Percentiles rank a stretch among this genome's conserved stretches.
Conservation (phyloP, 2,329 filamentous ascomycete species). For the Paraphaeosphaeria sporulosa region DNA sequence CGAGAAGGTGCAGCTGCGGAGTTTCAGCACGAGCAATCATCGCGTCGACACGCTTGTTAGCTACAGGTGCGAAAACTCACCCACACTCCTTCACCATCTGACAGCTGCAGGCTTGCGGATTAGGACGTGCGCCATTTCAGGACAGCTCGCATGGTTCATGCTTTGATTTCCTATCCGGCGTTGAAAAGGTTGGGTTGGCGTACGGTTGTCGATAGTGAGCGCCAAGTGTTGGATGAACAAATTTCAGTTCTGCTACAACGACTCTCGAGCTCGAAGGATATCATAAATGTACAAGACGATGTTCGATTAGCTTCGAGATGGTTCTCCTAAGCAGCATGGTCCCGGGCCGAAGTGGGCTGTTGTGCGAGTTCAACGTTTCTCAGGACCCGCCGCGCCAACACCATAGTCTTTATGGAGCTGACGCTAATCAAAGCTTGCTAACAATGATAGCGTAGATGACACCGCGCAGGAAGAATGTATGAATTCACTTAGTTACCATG, state of each 20-base stretch:
- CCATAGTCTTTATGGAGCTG: not conserved
- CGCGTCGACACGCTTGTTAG: slow-evolving; percentile 94
- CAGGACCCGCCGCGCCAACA: not conserved
- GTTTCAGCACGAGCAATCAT: slow-evolving; percentile 95
- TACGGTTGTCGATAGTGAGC: not conserved
- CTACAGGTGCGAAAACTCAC: slow-evolving; percentile 64
- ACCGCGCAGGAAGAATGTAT: no score
- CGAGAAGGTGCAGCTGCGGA: slow-evolving; percentile 92
- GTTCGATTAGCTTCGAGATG: not conserved
- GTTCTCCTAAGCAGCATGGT: not conserved
- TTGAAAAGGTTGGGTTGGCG: slow-evolving; percentile 4
- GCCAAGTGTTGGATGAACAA: not conserved
- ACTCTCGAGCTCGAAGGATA: not conserved
- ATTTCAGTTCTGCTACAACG: not conserved
- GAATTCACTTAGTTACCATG: no score
- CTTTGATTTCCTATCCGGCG: not conserved
- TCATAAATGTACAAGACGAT: not conserved
- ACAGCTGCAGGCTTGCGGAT: slow-evolving; percentile 9
- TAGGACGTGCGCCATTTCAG: not conserved
- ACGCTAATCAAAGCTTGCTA: not conserved
- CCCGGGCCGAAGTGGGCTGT: not conserved
- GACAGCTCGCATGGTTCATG: not conserved
- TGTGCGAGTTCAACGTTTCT: not conserved
- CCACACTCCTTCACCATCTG: not conserved
- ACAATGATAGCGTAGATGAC: not conserved